A percentile compares a stretch with the other conserved stretches of the same genome.
phyloP scores from a whole-genome alignment of 495 filamentous ascomycete species.

The Neurospora hispaniola region DNA sequence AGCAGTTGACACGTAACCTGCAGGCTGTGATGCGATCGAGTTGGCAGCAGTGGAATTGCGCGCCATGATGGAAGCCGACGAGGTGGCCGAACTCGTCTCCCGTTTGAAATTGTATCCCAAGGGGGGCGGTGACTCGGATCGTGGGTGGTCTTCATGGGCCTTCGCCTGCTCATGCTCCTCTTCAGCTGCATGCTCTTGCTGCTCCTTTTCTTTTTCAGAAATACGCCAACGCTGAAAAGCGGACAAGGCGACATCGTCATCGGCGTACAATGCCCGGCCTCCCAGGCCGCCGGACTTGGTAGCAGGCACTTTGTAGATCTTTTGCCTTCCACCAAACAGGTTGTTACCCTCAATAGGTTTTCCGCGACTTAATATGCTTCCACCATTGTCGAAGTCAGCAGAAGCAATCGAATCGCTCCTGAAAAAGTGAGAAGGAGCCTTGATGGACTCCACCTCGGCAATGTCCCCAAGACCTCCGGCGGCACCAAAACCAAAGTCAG shows the following conservation, averaged over 20 bases:
- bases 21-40: constrained; percentile 69
- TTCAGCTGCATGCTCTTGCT: constrained; percentile 29
- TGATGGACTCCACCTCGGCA: constrained; percentile 75
- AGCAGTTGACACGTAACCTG: constrained; percentile 33
- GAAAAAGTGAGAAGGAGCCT: constrained; percentile 41
- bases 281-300: constrained; percentile 43
- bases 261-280: constrained; percentile 61
- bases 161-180: constrained; percentile 23
- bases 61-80: constrained; percentile 57
- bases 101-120: constrained; percentile 61
- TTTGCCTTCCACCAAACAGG: constrained; percentile 91
- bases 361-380: constrained; percentile 73
- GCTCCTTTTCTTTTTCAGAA: constrained; percentile 44
- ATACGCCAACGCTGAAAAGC: constrained; percentile 62
- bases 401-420: constrained; percentile 42
- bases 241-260: constrained; percentile 72
- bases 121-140: constrained; percentile 48
- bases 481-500: constrained; percentile 38
- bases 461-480: constrained; percentile 64
- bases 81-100: constrained; percentile 79
- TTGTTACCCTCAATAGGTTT: constrained; percentile 86
- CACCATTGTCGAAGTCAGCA: constrained; percentile 51
- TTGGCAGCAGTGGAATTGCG: constrained; percentile 85
- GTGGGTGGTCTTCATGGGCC: constrained; percentile 31
- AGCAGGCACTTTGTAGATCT: constrained; percentile 80